These are phyloP conservation scores for Pterulicium gracile DNA, from an alignment of 1,284 basidiomycete genomes.

Conservation along the genomic window DNA sequence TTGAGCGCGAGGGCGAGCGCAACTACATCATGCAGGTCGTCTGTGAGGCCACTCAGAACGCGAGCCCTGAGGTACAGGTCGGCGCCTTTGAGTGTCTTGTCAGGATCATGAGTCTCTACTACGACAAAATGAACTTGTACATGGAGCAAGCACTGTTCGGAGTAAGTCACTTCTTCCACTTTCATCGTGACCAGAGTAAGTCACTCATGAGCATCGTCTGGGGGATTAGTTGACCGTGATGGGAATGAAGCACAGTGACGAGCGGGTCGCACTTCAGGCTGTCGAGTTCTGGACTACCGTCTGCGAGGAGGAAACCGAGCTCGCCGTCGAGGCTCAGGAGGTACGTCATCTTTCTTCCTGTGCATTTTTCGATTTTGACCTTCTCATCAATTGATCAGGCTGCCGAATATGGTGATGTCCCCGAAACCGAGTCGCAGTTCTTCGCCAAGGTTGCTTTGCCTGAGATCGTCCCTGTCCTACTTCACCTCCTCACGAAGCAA, in stretches of 20 bases:
- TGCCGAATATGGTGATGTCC: conserved; percentile 83
- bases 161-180: conserved; percentile 35
- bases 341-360: conserved; percentile 27
- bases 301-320: conserved; percentile 93
- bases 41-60: conserved; percentile 94
- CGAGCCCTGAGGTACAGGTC: conserved; percentile 73
- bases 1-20: conserved; percentile 96
- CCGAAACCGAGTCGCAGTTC: conserved; percentile 79
- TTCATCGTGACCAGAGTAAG: conserved; percentile 6
- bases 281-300: conserved; percentile 99
- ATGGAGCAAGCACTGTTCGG: conserved; percentile 99
- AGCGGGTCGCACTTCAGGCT: conserved; percentile 89
- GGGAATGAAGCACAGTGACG: conserved; percentile 93
- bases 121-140: conserved; percentile 98
- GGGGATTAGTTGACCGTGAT: conserved; percentile 80
- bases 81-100: conserved; percentile 94
- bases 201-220: neutral
- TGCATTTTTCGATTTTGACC: conserved; percentile 1
- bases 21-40: conserved; percentile 99
- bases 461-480: conserved; percentile 89
- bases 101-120: conserved; percentile 95
- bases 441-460: conserved; percentile 93
- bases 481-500: conserved; percentile 84
- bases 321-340: conserved; percentile 89
- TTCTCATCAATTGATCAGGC: conserved; percentile 40